Conservation (phyloP, 331 rosid species). For the Malus hybrid region DNA sequence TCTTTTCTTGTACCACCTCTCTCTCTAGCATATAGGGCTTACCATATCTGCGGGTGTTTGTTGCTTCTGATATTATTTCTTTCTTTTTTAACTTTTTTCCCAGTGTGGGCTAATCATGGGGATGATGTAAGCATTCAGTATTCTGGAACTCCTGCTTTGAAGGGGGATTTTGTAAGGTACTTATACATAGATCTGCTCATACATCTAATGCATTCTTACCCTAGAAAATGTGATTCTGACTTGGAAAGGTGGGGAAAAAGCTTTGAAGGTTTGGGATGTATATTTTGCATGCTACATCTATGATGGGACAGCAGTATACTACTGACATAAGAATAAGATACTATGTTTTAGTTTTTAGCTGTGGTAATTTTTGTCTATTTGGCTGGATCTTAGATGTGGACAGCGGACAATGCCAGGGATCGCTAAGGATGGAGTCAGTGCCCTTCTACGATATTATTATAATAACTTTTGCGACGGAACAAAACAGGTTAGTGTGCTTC, state of each 20-base stretch:
- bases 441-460: conserved; percentile 79
- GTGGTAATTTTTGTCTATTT: conserved; percentile 8
- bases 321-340: neutral
- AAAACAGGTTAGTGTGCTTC: conserved; percentile 52
- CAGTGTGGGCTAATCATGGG: conserved; percentile 99
- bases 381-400: conserved; percentile 60
- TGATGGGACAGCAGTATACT: neutral
- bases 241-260: neutral
- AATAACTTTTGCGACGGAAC: conserved; percentile 85
- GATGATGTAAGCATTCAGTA: conserved; percentile 90
- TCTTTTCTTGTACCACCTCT: neutral
- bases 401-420: conserved; percentile 82
- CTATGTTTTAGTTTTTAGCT: neutral
- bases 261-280: neutral
- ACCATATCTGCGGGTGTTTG: neutral
- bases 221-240: neutral
- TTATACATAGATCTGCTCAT: conserved; percentile 14
- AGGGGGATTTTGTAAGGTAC: conserved; percentile 96
- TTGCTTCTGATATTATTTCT: neutral
- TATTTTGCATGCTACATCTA: neutral
- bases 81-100: neutral
- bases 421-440: conserved; percentile 58
- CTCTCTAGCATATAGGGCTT: neutral
- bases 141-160: conserved; percentile 93
- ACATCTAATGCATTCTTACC: neutral